Conservation (phyloP, 208 protist genomes). For the Trypanosoma mega region DNA sequence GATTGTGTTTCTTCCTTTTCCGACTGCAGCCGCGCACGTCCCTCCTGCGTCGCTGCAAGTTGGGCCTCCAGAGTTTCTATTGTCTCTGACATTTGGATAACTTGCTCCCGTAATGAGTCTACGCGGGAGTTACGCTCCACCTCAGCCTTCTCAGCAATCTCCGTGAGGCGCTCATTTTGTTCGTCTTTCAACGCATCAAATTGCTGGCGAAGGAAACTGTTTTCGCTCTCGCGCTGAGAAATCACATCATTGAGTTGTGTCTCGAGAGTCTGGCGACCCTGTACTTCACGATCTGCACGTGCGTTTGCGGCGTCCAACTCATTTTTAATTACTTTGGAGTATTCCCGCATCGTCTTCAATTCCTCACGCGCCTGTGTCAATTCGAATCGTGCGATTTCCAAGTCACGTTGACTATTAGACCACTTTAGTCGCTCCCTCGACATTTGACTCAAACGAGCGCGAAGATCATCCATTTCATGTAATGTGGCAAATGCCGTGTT, state of each 20-base stretch:
- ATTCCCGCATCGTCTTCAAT: constrained; percentile 47
- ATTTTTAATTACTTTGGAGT: constrained; percentile 37
- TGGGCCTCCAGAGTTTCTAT: constrained; percentile 27
- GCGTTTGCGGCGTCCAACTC: constrained; percentile 59
- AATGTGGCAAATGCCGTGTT: constrained; percentile 64
- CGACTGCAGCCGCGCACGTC: constrained; percentile 16
- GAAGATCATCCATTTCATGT: constrained; percentile 84
- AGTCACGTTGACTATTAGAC: constrained; percentile 70
- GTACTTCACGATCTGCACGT: constrained; percentile 45
- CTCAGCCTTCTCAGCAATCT: constrained; percentile 61
- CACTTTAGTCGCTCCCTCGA: constrained; percentile 78
- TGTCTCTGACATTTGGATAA: constrained; percentile 28
- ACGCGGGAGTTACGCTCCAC: constrained; percentile 47
- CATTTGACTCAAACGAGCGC: constrained; percentile 58
- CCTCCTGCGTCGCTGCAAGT: constrained; percentile 32
- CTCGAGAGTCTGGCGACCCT: constrained; percentile 42
- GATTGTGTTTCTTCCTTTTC: constrained; percentile 27
- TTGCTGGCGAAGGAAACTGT: constrained; percentile 56
- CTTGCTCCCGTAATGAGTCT: constrained; percentile 62
- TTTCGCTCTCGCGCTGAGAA: constrained; percentile 39
- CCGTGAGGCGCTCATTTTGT: constrained; percentile 44
- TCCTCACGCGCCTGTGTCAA: constrained; percentile 69
- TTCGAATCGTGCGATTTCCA: constrained; percentile 79
- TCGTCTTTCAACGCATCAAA: constrained; percentile 67
- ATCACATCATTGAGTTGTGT: constrained; percentile 31